These are phyloP conservation scores for Lippia alba DNA, from an alignment of 305 asterid species.

Conservation along the genomic window DNA sequence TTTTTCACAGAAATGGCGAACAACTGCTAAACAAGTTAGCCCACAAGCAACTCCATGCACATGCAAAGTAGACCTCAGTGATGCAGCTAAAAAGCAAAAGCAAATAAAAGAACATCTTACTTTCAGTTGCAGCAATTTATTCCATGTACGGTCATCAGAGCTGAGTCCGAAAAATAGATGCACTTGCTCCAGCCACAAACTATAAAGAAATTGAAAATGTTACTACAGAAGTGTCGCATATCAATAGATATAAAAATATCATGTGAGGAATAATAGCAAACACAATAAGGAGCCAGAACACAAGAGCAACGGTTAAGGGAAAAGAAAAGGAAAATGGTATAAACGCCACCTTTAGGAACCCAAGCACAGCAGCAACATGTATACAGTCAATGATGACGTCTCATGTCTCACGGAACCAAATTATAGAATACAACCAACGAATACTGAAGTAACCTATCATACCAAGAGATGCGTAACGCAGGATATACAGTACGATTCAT, in stretches of 20 bases:
- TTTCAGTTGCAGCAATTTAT: slow-evolving; percentile 67
- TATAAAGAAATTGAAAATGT: slow-evolving; percentile 40
- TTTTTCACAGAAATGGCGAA: slow-evolving; percentile 16
- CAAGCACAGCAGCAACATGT: too few species aligned
- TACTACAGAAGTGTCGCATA: slow-evolving; percentile 26
- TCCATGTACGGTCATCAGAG: slow-evolving; percentile 65
- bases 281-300: slow-evolving; percentile 9
- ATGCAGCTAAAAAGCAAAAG: slow-evolving; percentile 20
- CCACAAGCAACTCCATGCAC: slow-evolving; percentile 22
- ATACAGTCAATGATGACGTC: slow-evolving; percentile 11
- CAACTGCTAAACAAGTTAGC: slow-evolving; percentile 13
- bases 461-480: slow-evolving; percentile 12
- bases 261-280: slow-evolving; percentile 18
- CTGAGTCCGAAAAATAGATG: slow-evolving; percentile 59
- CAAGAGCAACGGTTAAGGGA: slow-evolving; percentile 16
- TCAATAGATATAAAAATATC: slow-evolving; percentile 9
- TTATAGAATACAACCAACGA: slow-evolving; percentile 13
- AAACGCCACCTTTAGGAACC: slow-evolving; percentile 19
- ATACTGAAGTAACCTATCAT: slow-evolving; percentile 3
- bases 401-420: slow-evolving; percentile 6
- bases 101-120: slow-evolving; percentile 44
- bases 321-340: slow-evolving; percentile 7
- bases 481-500: neutral
- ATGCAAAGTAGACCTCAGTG: slow-evolving; percentile 13
- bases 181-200: slow-evolving; percentile 87